phyloP scores from a whole-genome alignment of 768 basidiomycete genomes.

The Suillus ampliporus region DNA sequence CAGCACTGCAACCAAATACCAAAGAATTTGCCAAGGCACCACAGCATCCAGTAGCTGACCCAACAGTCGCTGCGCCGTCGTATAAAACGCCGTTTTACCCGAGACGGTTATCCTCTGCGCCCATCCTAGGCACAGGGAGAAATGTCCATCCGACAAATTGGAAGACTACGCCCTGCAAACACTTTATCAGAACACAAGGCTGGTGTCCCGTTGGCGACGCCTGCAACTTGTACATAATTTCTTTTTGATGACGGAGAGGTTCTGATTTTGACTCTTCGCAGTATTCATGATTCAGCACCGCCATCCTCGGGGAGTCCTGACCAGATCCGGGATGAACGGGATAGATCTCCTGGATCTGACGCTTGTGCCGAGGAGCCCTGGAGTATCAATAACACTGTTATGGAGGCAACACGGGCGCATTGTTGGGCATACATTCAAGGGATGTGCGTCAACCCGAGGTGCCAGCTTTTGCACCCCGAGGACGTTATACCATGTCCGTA shows the following conservation, averaged over 20 bases:
- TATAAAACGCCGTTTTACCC: background rate
- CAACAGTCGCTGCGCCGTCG: constrained; percentile 12
- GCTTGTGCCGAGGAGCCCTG: background rate
- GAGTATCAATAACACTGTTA: background rate
- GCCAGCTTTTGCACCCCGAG: constrained; percentile 39
- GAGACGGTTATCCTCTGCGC: background rate
- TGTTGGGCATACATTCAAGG: constrained; percentile 47
- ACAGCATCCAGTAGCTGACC: constrained; percentile 1
- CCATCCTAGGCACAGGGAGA: background rate
- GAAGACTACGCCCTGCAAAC: constrained; percentile 47
- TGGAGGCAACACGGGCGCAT: constrained; percentile 29
- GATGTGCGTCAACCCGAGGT: constrained; percentile 31
- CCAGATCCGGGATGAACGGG: background rate
- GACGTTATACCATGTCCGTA: constrained; percentile 40
- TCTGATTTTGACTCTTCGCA: constrained; percentile 12
- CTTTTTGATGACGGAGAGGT: background rate
- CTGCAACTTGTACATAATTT: constrained; percentile 47
- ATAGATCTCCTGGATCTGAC: background rate
- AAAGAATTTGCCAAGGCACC: constrained; percentile 17
- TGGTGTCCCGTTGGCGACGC: constrained; percentile 48
- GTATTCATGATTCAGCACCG: constrained; percentile 25
- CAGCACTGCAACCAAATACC: constrained; percentile 21
- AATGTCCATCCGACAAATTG: constrained; percentile 28
- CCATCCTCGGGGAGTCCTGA: background rate
- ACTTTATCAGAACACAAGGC: constrained; percentile 47